Conservation (phyloP, 257 asterid genomes). For the Petunia axillaris region DNA sequence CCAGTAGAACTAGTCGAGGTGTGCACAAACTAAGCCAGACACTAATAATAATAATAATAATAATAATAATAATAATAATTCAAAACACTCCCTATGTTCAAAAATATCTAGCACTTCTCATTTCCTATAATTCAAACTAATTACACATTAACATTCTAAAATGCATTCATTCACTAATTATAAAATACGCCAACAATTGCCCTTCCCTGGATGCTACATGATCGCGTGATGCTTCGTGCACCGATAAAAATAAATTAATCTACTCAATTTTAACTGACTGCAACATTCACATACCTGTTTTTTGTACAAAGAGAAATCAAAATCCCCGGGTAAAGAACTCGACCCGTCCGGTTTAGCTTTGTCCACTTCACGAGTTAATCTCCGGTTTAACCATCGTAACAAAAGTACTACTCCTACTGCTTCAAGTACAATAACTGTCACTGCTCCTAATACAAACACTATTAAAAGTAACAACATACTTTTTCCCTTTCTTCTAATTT, state of each 20-base stretch:
- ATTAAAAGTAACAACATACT: conserved; percentile 14
- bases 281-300: conserved; percentile 55
- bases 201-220: too few species aligned
- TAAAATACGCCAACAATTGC: not conserved
- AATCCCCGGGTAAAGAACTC: conserved; percentile 37
- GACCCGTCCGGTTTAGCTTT: conserved; percentile 34
- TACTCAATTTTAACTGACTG: not conserved
- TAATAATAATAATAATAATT: too few species aligned
- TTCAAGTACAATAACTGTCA: conserved; percentile 61
- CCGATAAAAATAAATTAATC: not conserved
- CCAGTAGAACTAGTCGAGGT: too few species aligned
- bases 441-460: conserved; percentile 71
- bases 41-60: too few species aligned
- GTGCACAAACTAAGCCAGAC: too few species aligned
- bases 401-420: conserved; percentile 54
- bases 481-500: conserved; percentile 8
- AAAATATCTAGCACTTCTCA: not conserved
- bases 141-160: not conserved
- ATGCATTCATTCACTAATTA: not conserved
- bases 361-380: conserved; percentile 39
- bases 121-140: conserved; percentile 6
- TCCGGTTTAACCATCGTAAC: conserved; percentile 58
- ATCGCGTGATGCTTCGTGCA: too few species aligned
- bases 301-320: conserved; percentile 45
- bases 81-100: not conserved